These are phyloP conservation scores for Penicillium egyptiacum DNA, from an alignment of 495 filamentous ascomycete genomes.

Conservation along the genomic window DNA sequence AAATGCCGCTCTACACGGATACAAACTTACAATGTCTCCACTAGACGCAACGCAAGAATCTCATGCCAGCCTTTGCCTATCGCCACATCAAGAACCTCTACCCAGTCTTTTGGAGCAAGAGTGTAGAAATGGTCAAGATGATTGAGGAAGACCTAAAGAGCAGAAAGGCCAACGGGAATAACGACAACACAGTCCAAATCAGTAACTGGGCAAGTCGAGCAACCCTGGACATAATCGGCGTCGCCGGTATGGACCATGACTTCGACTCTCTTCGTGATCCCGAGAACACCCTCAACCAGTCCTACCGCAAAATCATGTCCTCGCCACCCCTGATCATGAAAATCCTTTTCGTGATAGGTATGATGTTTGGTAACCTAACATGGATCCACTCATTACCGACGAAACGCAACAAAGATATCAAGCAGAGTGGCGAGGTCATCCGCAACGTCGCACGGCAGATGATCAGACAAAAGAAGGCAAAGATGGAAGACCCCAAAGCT, in stretches of 20 bases:
- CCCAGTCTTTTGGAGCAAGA: slow-evolving; percentile 79
- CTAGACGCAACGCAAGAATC: slow-evolving; percentile 66
- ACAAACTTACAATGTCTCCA: neutral
- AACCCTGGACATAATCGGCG: slow-evolving; percentile 87
- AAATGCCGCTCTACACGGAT: neutral
- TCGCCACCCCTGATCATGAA: slow-evolving; percentile 19
- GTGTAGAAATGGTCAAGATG: slow-evolving; percentile 45
- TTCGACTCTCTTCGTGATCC: slow-evolving; percentile 71
- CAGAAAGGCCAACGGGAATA: slow-evolving; percentile 25
- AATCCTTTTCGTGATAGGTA: slow-evolving; percentile 41
- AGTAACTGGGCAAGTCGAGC: slow-evolving; percentile 65
- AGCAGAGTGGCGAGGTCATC: slow-evolving; percentile 55
- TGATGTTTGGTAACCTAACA: slow-evolving; percentile 39
- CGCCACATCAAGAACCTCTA: slow-evolving; percentile 86
- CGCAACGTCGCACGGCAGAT: slow-evolving; percentile 62
- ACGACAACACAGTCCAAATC: slow-evolving; percentile 54
- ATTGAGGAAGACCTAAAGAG: slow-evolving; percentile 38
- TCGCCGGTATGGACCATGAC: slow-evolving; percentile 80
- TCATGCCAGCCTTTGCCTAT: slow-evolving; percentile 83
- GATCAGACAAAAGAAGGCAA: slow-evolving; percentile 66
- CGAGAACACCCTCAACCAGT: slow-evolving; percentile 58
- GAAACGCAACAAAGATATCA: slow-evolving; percentile 62
- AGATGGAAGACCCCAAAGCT: slow-evolving; percentile 45
- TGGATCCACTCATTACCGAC: slow-evolving; percentile 56
- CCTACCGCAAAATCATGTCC: slow-evolving; percentile 56